Base-by-base conservation (phyloP, 495 filamentous ascomycete species). In the Lasiosphaeriaceae sp. region DNA sequence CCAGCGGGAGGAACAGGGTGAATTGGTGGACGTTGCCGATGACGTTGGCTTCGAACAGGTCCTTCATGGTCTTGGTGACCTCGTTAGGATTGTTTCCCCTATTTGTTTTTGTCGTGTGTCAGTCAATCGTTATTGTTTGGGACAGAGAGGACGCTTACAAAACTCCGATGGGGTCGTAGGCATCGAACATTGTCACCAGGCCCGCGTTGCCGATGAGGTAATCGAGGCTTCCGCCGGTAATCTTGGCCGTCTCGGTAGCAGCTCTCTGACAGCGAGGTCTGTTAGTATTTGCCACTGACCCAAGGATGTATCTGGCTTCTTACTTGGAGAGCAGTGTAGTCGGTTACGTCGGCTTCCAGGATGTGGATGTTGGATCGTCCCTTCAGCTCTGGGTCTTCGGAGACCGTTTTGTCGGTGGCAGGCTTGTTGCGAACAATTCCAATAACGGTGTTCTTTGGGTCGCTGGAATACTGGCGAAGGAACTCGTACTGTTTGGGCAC, bases 161-260 rank as follows among this genome's bases (percentile, higher is more conserved):
- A 0, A 22, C 52, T 11, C 66, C 58, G 20, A 72, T 46, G 12
- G 59, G 39, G 12, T 56, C 57, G 19, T 50, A 66, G 2, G 62
- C 57, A 50, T 66, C 66, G 19, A 66, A 67, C 19, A 45, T 26
- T 21, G 65, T 41, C 35, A 66, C 43, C 17, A 61, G 24, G n/a
- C 51, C 80, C 0, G 76, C 80, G 53, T 82, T 81, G 62, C 79
- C 82, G 50, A 84, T 74, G 8, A 85, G 60, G 37, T 78, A 73
- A 61, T 83, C 81, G 1, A 83, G 67, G 6, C 69, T 66, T 31
- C 76, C 74, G 14, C 70, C 75, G 12, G 65, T 67, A 19, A 82
- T 65, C 4, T 55, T 61, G 9, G 63, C 49, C 23, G 70, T 62
- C 39, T 65, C 35, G 0, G 46, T 46, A 2, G 63, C 73, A 0